Evolutionary conservation across 805 yeast genomes (phyloP), one percentile per base, ranked within the genome.

Genomic region (Priceomyces melissophilus): DNA sequence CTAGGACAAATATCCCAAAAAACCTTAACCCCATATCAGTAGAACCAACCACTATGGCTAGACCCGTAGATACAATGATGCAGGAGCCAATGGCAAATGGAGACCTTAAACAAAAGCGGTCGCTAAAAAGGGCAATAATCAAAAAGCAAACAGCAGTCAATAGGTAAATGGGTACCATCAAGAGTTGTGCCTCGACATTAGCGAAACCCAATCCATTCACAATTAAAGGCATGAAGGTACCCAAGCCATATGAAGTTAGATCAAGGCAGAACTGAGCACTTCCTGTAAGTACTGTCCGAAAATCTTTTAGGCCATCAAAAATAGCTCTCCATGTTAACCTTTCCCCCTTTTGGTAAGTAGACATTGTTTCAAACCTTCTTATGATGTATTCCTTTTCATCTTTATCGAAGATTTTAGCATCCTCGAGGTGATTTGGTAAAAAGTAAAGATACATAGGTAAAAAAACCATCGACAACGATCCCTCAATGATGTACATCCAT

Each of bases 401-500:
- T 26, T 65, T 69, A 10, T 57, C 58, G 16, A 54, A 65, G 42
- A 71, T 66, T 53, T 63, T 65, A 61, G 73, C 68, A 1, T 65
- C 57, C 3, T 61, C 58, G 7, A 67, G 54, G 29, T 64, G 58
- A 46, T 65, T 68, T n/a, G 76, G 75, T 16, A 76, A 47, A 23
- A 65, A 57, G 45, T 68, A 56, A 12, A 55, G 48, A 4, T 64
- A 54, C 12, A 66, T 43, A 0, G 66, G 47, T 5, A 73, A 69
- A 4, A 63, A 61, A 10, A 63, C 63, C 3, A 67, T 52, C 13
- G 78, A 67, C 10, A 75, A 57, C 0, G 67, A 57, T 32, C 81
- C 51, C 53, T 77, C 82, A 17, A 77, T 62, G 5, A 76, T 66
- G 46, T 64, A 77, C 17, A 77, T 59, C 63, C 74, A 76, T 50